A percentile compares a stretch with the other conserved stretches of the same genome.
Conservation (phyloP, 306 rosid species). For the Cyamopsis tetragonoloba region DNA sequence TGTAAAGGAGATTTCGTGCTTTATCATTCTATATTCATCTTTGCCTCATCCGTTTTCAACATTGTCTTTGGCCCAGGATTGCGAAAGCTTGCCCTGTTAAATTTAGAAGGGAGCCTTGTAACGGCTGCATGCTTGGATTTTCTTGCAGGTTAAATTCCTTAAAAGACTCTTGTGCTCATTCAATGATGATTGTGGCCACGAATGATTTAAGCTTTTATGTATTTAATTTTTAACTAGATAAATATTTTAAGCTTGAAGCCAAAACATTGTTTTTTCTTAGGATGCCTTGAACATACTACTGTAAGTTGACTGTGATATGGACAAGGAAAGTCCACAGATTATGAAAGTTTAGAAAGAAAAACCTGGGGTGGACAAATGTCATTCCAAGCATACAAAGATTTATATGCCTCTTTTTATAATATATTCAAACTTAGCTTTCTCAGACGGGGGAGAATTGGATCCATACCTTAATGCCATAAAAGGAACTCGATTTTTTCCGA, state of each 20-base stretch:
- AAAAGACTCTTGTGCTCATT: not conserved
- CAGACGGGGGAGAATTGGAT: not conserved
- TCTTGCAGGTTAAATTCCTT: conserved; percentile 69
- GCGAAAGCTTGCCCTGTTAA: conserved; percentile 63
- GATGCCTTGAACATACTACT: not conserved
- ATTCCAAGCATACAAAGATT: not conserved
- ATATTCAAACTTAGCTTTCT: not conserved
- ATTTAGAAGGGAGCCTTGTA: conserved; percentile 91
- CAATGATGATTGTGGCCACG: not conserved
- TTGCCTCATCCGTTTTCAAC: conserved; percentile 6
- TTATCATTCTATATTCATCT: not conserved
- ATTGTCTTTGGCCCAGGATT: conserved; percentile 52
- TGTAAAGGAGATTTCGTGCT: conserved; percentile 14
- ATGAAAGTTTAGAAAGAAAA: conserved; percentile 10
- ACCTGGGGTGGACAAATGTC: not conserved
- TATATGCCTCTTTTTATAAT: not conserved
- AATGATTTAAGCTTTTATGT: not conserved
- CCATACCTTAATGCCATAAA: not conserved
- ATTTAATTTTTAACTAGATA: too few species aligned
- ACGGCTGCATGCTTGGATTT: conserved; percentile 79
- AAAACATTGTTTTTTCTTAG: not conserved
- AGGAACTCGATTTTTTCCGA: not conserved
- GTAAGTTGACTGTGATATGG: conserved; percentile 10
- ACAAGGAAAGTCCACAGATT: not conserved
- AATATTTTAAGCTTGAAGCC: conserved; percentile 21